Evolutionary conservation across 2,329 filamentous ascomycete species (phyloP).

Genomic region (Orbilia blumenaviensis): DNA sequence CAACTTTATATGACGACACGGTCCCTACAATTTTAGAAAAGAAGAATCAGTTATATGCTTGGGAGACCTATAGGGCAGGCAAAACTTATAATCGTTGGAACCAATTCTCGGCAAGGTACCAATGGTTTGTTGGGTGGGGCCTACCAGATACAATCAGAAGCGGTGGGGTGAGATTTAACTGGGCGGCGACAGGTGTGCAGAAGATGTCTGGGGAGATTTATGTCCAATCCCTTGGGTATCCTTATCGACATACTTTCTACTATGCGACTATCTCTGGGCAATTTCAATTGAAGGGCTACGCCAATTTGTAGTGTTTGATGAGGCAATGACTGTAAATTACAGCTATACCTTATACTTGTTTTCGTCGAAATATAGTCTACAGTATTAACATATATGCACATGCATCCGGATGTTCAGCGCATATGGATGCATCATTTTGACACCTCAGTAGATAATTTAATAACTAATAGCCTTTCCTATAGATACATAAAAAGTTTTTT

Average conservation of each 20-base stretch:
- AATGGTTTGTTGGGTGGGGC: slow-evolving; percentile 4
- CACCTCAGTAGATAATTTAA: too few relatives aligned
- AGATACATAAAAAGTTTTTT: too few relatives aligned
- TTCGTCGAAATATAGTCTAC: too few relatives aligned
- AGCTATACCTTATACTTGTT: too few relatives aligned
- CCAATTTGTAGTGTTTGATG: not conserved
- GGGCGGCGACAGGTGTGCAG: not conserved
- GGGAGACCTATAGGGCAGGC: not conserved
- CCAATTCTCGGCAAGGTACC: not conserved
- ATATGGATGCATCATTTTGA: too few relatives aligned
- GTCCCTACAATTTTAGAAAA: not conserved
- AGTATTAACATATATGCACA: too few relatives aligned
- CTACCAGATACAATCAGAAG: not conserved
- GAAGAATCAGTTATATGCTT: not conserved
- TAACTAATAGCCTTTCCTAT: too few relatives aligned
- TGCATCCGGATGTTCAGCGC: too few relatives aligned
- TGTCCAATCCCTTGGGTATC: slow-evolving; percentile 21
- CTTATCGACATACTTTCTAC: not conserved
- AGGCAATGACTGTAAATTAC: too few relatives aligned
- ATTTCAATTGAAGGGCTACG: slow-evolving; percentile 7
- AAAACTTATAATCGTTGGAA: slow-evolving; percentile 4
- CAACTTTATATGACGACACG: slow-evolving; percentile 1
- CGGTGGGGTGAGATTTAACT: not conserved
- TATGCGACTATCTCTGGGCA: not conserved
- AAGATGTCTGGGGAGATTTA: not conserved